Percentiles rank a stretch among this genome's conserved stretches.
Evolutionary conservation across 192 early-diverging fungal genomes (phyloP).

Genomic region (Obelidium mucronatum): DNA sequence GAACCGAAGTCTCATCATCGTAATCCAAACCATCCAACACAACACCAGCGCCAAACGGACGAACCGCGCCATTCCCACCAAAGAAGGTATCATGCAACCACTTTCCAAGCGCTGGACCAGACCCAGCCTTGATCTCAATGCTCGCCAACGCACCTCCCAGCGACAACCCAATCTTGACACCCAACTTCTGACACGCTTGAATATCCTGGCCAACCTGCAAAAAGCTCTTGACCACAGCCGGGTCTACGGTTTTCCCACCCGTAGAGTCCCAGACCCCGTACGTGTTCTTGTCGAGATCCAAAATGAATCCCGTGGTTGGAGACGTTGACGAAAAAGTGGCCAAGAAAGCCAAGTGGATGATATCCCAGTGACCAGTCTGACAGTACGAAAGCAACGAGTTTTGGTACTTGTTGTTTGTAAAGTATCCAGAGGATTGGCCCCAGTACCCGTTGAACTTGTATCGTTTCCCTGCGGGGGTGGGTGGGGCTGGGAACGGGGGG

Average conservation of each 20-base stretch:
- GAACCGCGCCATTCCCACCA: neutral
- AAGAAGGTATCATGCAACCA: slow-evolving; percentile 23
- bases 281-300: slow-evolving; percentile 3
- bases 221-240: neutral
- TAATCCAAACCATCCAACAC: slow-evolving; percentile 45
- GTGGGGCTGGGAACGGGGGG: neutral
- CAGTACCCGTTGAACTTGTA: slow-evolving; percentile 12
- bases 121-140: neutral
- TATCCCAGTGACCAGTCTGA: neutral
- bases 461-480: neutral
- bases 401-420: slow-evolving; percentile 14
- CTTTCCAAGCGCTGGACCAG: slow-evolving; percentile 12
- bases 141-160: slow-evolving; percentile 17
- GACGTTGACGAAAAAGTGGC: neutral
- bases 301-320: neutral
- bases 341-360: slow-evolving; percentile 23
- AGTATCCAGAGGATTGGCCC: slow-evolving; percentile 19
- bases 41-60: slow-evolving; percentile 24
- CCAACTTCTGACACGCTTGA: slow-evolving; percentile 21
- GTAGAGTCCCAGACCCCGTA: neutral
- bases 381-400: slow-evolving; percentile 3
- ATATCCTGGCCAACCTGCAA: slow-evolving; percentile 8
- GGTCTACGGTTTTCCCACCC: neutral
- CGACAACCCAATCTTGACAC: slow-evolving; percentile 25
- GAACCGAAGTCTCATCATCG: slow-evolving; percentile 71